Percentiles rank a stretch among this genome's conserved stretches.
Evolutionary conservation across 75 land plant genomes (phyloP).

Genomic region (Selaginella moellendorffii): DNA sequence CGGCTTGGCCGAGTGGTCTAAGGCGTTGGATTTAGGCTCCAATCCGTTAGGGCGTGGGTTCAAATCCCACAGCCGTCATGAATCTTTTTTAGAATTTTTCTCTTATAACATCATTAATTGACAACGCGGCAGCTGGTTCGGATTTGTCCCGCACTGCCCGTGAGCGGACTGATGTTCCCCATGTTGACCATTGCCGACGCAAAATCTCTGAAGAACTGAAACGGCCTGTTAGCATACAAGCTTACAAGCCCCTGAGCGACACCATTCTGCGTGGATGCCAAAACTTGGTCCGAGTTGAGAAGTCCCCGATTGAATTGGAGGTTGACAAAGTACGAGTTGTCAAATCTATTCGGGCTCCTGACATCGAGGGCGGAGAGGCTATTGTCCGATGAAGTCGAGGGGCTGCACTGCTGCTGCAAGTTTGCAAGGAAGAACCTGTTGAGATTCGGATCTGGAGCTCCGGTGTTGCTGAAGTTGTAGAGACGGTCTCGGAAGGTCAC

Average conservation of each 20-base stretch:
- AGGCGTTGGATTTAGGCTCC: too few relatives aligned
- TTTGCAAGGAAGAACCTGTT: background rate
- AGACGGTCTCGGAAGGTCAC: conserved; percentile 5
- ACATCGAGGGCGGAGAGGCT: background rate
- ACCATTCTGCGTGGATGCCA: background rate
- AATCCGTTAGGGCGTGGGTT: too few relatives aligned
- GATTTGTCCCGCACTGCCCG: conserved; percentile 2
- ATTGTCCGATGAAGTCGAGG: background rate
- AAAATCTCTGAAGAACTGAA: background rate
- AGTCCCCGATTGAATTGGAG: background rate
- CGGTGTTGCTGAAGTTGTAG: background rate
- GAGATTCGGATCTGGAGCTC: background rate
- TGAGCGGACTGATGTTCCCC: conserved; percentile 7
- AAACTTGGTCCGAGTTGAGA: conserved; percentile 6
- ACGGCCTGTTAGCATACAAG: background rate
- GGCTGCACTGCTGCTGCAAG: background rate
- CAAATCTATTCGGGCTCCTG: background rate
- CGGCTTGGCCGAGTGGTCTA: too few relatives aligned
- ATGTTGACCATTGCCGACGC: conserved; percentile 3
- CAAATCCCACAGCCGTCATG: too few relatives aligned
- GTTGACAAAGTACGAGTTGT: conserved; percentile 3
- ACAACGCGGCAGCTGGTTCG: conserved; percentile 5
- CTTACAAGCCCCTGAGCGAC: background rate
- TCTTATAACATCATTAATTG: too few relatives aligned
- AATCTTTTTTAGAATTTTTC: too few relatives aligned